Base-by-base conservation (phyloP, 2,329 filamentous ascomycete genomes). In the Pseudocercospora ulei region DNA sequence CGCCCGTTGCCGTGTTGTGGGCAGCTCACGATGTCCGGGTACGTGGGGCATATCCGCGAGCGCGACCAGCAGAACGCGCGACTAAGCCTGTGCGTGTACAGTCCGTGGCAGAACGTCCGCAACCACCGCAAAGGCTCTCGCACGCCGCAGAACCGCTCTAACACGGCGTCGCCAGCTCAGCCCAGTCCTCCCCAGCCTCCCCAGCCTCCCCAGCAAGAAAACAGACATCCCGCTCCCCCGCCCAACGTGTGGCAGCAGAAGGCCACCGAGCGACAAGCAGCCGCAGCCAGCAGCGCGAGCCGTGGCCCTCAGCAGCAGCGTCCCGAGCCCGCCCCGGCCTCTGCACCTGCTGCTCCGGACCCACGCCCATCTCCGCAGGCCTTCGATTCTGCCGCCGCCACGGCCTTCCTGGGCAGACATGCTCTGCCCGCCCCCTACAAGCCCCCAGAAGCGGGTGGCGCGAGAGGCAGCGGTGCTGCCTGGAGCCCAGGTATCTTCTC, bases 331-430 rank as follows among this genome's bases (percentile, higher is more conserved):
- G n/a, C n/a, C n/a, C n/a, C n/a, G n/a, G n/a, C 14, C 9, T 17
- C 28, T 19, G 16, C 28, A 31, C 28, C 28, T 6, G 19, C 28
- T n/a, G 11, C 19, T 5, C 19, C 30, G 20, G 54, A 56, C 18
- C 55, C 62, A 22, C 44, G 55, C 30, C 44, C 38, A 12, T 29
- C 52, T 1, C 42, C 48, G 6, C 55, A 53, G 28, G 62, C 61
- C 36, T 69, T 67, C 57, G 68, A 68, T 51, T 56, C 60, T 4
- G 55, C 48, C 12, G 65, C 66, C 46, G 60, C 66, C 43, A 62
- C 57, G 51, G 57, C 61, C 3, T 64, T 61, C 43, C 49, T 67
- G 55, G 61, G 55, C 38, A 62, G 63, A 51, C 57, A 64, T 57
- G 51, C 41, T 51, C 19, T 39, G 33, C 55, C 43, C 52, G 41